Evolutionary conservation across 2,329 filamentous ascomycete genomes (phyloP), one percentile per base, ranked within the genome.

Genomic region (Sphaerostilbella broomeana): DNA sequence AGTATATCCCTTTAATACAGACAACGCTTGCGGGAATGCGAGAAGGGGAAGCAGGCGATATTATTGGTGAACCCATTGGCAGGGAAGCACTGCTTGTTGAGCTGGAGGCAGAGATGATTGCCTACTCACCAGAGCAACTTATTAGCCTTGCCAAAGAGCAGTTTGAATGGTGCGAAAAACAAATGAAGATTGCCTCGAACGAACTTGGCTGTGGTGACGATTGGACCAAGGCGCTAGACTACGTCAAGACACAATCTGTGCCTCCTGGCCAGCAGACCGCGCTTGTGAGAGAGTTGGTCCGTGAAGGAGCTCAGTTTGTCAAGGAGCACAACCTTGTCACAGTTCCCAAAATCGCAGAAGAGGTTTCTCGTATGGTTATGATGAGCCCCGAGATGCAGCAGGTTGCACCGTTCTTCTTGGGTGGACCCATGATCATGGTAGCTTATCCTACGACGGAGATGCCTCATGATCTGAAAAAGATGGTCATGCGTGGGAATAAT

Each of bases 401-500:
- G 42, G 65, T 72, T 3, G 72, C 70, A 9, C 75, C 76, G 0
- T 79, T 79, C 56, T 79, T 79, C 57, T 65, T 79, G 0, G 75
- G 75, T 5, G 76, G 75, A 0, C 57, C 62, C 1, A 55, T 54
- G 3, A 74, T 79, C 47, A 65, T 71, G 31, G 72, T 79, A 3
- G 71, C 75, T 0, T 79, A 77, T 38, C 75, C 75, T 12, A 73
- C 68, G 4, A 55, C 61, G 1, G 61, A 57, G 19, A 77, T 77
- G 72, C 47, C 57, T 4, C 72, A 78, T 46, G 65, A 63, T 13
- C 62, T 68, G 22, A 80, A 79, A 55, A 51, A 72, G 47, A 79
- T 78, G 75, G 69, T 69, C 38, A 70, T 79, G 65, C 68, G 74
- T 13, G 72, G 73, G 9, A 79, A 79, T 55, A 77, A 75, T 48